Conservation (phyloP, 2,329 filamentous ascomycete species). For the Ophiostoma angusticollis region DNA sequence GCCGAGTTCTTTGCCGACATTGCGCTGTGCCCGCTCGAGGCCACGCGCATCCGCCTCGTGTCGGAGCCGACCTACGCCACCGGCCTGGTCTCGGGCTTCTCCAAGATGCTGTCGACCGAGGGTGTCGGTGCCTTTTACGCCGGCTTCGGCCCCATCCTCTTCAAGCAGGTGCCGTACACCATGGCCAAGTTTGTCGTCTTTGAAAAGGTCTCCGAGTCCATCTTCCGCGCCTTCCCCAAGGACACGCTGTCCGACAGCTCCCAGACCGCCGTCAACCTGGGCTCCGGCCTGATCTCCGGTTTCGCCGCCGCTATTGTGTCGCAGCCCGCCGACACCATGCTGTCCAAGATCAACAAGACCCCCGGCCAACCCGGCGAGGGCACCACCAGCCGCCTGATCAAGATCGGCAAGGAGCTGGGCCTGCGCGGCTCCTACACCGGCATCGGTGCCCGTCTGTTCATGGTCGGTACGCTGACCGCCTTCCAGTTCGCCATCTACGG, state of each 20-base stretch:
- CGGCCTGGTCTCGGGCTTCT: constrained; percentile 58
- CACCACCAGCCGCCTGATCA: constrained; percentile 60
- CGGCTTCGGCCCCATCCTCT: constrained; percentile 66
- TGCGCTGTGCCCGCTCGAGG: constrained; percentile 72
- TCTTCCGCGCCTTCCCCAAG: constrained; percentile 57
- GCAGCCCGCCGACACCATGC: constrained; percentile 77
- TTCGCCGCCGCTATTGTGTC: constrained; percentile 71
- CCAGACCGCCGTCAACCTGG: constrained; percentile 59
- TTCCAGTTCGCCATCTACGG: constrained; percentile 78
- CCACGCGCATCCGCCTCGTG: constrained; percentile 74
- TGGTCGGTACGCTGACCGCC: constrained; percentile 52
- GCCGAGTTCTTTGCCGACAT: constrained; percentile 55
- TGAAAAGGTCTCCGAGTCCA: constrained; percentile 63
- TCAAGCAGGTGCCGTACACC: constrained; percentile 77
- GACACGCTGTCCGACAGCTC: constrained; percentile 44
- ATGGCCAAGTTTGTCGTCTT: constrained; percentile 83
- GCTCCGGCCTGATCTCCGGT: constrained; percentile 38
- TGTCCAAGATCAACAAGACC: constrained; percentile 84
- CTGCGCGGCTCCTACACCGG: constrained; percentile 58
- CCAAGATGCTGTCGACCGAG: constrained; percentile 62
- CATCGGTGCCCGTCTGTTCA: constrained; percentile 50
- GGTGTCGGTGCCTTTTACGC: constrained; percentile 70
- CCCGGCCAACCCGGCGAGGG: constrained; percentile 68
- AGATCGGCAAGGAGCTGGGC: constrained; percentile 70
- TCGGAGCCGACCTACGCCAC: constrained; percentile 64